phyloP scores from a whole-genome alignment of 1,284 basidiomycete genomes.

The Cutaneotrichosporon spelunceum region DNA sequence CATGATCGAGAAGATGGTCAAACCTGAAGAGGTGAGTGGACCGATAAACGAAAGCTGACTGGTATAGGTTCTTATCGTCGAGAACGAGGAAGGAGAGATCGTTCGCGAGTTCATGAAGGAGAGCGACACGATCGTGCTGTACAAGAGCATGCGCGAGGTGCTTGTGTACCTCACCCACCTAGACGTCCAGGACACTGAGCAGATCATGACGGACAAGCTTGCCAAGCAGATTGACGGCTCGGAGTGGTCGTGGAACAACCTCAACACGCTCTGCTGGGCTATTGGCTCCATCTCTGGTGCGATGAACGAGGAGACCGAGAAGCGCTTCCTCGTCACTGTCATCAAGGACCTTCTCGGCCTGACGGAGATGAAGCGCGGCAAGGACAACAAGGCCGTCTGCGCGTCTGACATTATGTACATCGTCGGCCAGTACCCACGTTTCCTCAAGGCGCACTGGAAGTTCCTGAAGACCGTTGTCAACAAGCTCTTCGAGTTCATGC shows the following conservation, averaged over 20 bases:
- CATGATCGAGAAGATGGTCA: constrained; percentile 99
- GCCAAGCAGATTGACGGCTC: constrained; percentile 94
- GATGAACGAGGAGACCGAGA: constrained; percentile 99
- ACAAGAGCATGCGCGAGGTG: constrained; percentile 98
- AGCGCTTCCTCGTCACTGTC: constrained; percentile 97
- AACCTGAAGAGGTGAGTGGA: constrained; percentile 88
- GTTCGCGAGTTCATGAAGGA: constrained; percentile 99
- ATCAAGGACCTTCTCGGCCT: constrained; percentile 97
- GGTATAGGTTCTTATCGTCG: constrained; percentile 85
- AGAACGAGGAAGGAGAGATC: constrained; percentile 98
- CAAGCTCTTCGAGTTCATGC: constrained; percentile 99
- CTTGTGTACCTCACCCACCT: constrained; percentile 96
- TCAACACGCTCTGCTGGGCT: constrained; percentile 99
- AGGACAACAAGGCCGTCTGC: constrained; percentile 99
- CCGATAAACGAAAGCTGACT: constrained; percentile 9
- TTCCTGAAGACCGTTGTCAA: constrained; percentile 99
- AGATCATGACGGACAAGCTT: constrained; percentile 94
- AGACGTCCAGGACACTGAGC: constrained; percentile 94
- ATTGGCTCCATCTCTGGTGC: constrained; percentile 99
- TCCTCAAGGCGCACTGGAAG: constrained; percentile 99
- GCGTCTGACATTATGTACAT: constrained; percentile 99
- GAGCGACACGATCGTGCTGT: constrained; percentile 95
- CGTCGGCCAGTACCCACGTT: constrained; percentile 98
- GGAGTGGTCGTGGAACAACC: constrained; percentile 99
- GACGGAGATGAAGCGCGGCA: constrained; percentile 97